These are phyloP conservation scores for Triglochin maritima DNA, from an alignment of 106 monocot species.

Conservation along the genomic window DNA sequence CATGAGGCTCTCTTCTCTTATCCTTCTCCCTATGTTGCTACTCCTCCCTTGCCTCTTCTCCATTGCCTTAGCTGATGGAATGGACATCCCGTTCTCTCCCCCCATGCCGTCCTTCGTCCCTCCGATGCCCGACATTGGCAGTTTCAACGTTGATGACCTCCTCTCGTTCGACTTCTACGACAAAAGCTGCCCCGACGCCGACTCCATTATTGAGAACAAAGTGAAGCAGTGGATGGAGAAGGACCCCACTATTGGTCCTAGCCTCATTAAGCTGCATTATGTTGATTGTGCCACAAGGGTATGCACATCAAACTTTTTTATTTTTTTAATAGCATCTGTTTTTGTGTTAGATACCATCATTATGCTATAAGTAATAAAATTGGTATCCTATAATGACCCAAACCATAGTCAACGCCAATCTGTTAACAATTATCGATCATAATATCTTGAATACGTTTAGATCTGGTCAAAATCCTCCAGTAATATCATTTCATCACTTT, in stretches of 20 bases:
- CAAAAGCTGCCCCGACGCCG: slow-evolving; percentile 41
- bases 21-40: not conserved
- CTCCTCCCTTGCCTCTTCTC: not conserved
- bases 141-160: slow-evolving; percentile 8
- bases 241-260: slow-evolving; percentile 39
- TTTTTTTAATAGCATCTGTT: not conserved
- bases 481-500: too few species aligned
- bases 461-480: not conserved
- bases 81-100: not conserved
- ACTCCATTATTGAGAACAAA: slow-evolving; percentile 39
- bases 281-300: slow-evolving; percentile 62
- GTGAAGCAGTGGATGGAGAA: slow-evolving; percentile 29
- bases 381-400: too few species aligned
- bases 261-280: slow-evolving; percentile 48
- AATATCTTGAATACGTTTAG: not conserved
- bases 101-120: not conserved
- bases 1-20: not conserved
- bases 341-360: not conserved
- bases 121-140: not conserved
- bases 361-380: not conserved
- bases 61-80: not conserved
- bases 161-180: slow-evolving; percentile 32
- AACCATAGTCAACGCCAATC: not conserved
- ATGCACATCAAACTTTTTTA: not conserved
- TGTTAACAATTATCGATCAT: not conserved